Evolutionary conservation across 441 rosid species (phyloP), one percentile per base, ranked within the genome.

Genomic region (Lepidium campestre): DNA sequence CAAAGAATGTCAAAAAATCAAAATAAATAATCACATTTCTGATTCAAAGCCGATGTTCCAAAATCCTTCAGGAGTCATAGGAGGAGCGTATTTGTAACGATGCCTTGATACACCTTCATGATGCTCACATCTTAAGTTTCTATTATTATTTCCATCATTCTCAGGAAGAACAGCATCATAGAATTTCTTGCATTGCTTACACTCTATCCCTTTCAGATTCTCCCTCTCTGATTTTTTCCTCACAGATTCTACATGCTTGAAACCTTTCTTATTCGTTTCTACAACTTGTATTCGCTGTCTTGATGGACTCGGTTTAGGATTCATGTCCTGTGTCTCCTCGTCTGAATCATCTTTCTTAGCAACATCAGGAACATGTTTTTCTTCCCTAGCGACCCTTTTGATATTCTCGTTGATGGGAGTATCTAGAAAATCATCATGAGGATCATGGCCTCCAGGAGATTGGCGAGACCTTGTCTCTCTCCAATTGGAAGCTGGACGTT

Each of bases 1-100:
- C 7, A 35, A 49, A 35, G 52, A 58, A 48, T 67, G 56, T 35
- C 13, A 67, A 55, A 29, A 29, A 29, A 1, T 29, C 6, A 29
- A 6, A 7, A 41, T 32, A 69, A 14, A 62, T 39, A 32, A 69
- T 79, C 84, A 93, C 83, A 84, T 86, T 77, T 93, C 97, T 44
- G 97, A 88, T 72, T 93, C 95, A 74, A 93, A 93, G 34, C 98
- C 96, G 53, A 93, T 90, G 70, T 93, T 88, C 97, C 97, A 90
- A 79, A 93, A 93, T 34, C 96, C 98, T 68, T 90, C 99, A 20
- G 97, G 97, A 60, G 98, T 91, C 79, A 83, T 25, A 22, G 98
- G 97, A 73, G 97, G 96, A 45, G 76, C 75, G 57, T 83, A 84
- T 74, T 62, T 89, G 60, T 86, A 89, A 65, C 98, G 86, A 83